phyloP scores from a whole-genome alignment of 148 eudicot species.

The Vaccinium corymbosum region DNA sequence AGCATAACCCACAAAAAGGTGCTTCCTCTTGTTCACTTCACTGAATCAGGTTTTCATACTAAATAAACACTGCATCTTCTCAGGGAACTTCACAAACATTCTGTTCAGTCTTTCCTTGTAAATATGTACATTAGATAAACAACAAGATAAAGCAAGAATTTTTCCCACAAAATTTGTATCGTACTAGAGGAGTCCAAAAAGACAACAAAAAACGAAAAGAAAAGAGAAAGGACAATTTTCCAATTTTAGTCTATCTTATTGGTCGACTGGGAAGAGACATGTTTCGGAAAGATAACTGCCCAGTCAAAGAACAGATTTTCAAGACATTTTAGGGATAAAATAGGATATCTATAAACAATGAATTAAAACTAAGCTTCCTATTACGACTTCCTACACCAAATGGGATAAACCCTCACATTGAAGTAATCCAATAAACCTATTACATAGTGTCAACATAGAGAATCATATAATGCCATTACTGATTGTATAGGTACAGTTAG shows the following conservation, averaged over 20 bases:
- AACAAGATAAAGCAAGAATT: neutral
- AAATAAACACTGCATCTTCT: neutral
- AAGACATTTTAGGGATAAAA: neutral
- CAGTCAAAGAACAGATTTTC: neutral
- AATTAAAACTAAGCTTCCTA: neutral
- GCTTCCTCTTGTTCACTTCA: neutral
- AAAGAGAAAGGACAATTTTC: neutral
- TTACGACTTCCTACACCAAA: neutral
- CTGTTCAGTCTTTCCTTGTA: neutral
- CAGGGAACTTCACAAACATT: neutral
- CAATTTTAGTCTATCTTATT: neutral
- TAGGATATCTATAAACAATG: neutral
- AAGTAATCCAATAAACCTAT: neutral
- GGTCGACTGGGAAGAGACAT: neutral
- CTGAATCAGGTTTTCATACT: neutral
- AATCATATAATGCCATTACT: neutral
- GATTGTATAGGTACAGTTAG: neutral
- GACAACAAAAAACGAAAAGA: neutral
- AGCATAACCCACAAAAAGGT: neutral
- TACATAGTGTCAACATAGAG: neutral
- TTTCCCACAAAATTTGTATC: neutral
- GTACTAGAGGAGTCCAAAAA: neutral
- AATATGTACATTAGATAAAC: neutral
- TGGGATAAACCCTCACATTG: neutral
- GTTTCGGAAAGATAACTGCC: neutral